A percentile compares a stretch with the other conserved stretches of the same genome.
Conservation (phyloP, 139 green algal species). For the Picochlorum sp. region DNA sequence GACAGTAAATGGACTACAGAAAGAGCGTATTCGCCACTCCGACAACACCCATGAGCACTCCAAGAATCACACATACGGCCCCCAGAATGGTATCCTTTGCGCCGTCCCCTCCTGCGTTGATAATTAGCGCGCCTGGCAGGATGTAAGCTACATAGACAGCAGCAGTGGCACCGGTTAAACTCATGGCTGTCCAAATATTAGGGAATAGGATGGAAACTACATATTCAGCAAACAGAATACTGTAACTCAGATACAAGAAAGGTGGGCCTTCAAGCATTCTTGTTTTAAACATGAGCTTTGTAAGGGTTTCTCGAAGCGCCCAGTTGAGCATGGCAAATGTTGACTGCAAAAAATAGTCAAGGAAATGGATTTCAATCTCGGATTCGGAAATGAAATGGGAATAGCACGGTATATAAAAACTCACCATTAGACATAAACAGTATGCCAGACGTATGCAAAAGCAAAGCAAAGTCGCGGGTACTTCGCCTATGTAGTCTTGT, state of each 20-base stretch:
- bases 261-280: slow-evolving; percentile 1
- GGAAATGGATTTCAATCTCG: not conserved
- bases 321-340: slow-evolving; percentile 33
- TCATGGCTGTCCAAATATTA: slow-evolving; percentile 14
- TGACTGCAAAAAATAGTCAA: not conserved
- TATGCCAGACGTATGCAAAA: slow-evolving; percentile 18
- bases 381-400: no score
- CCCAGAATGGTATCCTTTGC: not conserved
- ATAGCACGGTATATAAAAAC: not conserved
- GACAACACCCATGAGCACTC: slow-evolving; percentile 5
- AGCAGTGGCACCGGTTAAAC: slow-evolving; percentile 16
- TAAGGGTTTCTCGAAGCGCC: slow-evolving; percentile 22
- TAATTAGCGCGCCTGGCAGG: slow-evolving; percentile 7
- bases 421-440: slow-evolving; percentile 18
- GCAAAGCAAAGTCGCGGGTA: not conserved
- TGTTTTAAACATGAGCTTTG: slow-evolving; percentile 7
- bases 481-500: not conserved
- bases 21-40: not conserved
- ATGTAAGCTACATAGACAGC: slow-evolving; percentile 21
- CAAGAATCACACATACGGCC: slow-evolving; percentile 9
- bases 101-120: not conserved
- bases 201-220: slow-evolving; percentile 18
- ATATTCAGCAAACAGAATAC: slow-evolving; percentile 12
- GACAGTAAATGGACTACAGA: no score
- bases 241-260: slow-evolving; percentile 9